Base-by-base conservation (phyloP, 176 grass and related monocot species). In the Juncus effusus region DNA sequence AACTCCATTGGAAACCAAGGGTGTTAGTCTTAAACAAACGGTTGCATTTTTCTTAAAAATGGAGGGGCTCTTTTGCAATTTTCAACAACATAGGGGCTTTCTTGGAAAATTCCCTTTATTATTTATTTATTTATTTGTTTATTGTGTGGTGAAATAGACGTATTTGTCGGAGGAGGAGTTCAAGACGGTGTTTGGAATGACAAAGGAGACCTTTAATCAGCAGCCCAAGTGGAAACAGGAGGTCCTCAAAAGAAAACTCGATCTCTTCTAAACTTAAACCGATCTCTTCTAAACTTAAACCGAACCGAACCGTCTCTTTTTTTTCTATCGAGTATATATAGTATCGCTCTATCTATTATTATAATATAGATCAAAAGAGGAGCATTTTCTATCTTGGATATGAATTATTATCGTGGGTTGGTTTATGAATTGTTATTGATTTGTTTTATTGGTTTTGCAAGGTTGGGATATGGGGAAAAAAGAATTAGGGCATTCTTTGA, bases 201-300 rank as follows among this genome's bases (percentile, higher is more conserved):
- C 82, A 53, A 91, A 86, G 56, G 87, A 86, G 60, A 65, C 79
- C 19, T 96, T 96, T 77, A 91, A 90, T 83, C 58, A 59, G 64
- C 92, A 96, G 49, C 87, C 92, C 52, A 90, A 72, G 49, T 96
- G 92, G 92, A 96, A 96, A 84, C 92, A 96, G 78, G 92, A 96
- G 63, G 70, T 96, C 28, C 87, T 83, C 62, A 96, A 96, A 68
- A 77, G 82, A 67, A 96, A 91, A 81, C 74, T 79, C 36, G 84
- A 88, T 61, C 92, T 96, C 59, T 96, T 96, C 82, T 96, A 70
- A 13, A 56, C 40, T 28, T 28, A 28, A 28, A 28, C 19, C 19
- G 19, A 28, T 61, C 92, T 96, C 59, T 96, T 96, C 82, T 96
- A 70, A 13, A 56, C 40, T 28, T 28, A 28, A 28, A 28, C 19